Percentiles rank a stretch among this genome's conserved stretches.
Evolutionary conservation across 2,329 filamentous ascomycete species (phyloP).

Genomic region (Botryosphaeria dothidea): DNA sequence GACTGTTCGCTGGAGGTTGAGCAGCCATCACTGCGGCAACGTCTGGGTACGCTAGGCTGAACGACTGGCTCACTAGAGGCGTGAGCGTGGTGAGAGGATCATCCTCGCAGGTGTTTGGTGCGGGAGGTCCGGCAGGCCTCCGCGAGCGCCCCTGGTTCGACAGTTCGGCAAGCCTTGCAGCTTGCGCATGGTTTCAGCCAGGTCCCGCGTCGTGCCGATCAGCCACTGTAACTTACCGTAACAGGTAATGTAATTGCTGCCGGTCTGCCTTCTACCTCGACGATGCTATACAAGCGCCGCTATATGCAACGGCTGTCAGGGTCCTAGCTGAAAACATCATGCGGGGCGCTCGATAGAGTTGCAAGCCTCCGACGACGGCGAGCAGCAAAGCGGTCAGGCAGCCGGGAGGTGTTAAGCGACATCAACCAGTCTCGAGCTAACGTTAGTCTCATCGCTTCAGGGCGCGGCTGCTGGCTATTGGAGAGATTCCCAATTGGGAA

Average conservation of each 20-base stretch:
- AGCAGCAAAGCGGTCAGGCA: no score
- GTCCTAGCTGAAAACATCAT: background rate
- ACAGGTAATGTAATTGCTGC: slow-evolving; percentile 11
- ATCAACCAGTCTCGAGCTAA: background rate
- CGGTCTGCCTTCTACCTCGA: background rate
- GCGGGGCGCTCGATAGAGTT: background rate
- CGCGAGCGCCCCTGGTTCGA: slow-evolving; percentile 5
- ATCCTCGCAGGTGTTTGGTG: slow-evolving; percentile 3
- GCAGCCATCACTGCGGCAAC: background rate
- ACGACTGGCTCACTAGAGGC: background rate
- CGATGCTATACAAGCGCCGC: background rate
- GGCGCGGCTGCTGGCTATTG: background rate
- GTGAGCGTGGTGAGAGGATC: slow-evolving; percentile 8
- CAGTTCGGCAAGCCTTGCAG: slow-evolving; percentile 9
- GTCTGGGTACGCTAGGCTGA: background rate
- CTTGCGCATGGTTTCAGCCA: slow-evolving; percentile 13
- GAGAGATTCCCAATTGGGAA: background rate
- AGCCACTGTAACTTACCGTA: slow-evolving; percentile 14
- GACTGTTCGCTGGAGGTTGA: background rate
- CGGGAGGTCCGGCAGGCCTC: background rate
- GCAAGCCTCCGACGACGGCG: background rate
- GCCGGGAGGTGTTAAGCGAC: background rate
- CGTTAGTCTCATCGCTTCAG: background rate
- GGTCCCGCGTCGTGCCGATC: slow-evolving; percentile 15
- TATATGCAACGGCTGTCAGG: background rate